phyloP scores from a whole-genome alignment of 176 grass and related monocot genomes.

The Zea mays region DNA sequence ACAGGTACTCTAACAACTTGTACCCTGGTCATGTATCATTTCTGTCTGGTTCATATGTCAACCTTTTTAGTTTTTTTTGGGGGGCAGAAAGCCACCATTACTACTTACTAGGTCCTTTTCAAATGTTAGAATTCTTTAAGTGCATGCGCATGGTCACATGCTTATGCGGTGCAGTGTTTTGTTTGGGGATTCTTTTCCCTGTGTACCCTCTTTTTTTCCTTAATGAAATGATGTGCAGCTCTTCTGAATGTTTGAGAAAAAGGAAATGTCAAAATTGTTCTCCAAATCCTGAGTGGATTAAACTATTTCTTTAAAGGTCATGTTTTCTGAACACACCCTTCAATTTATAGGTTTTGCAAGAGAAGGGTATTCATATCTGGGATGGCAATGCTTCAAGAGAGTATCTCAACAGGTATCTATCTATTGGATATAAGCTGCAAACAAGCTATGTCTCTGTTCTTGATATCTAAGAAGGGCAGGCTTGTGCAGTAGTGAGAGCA shows the following conservation, averaged over 20 bases:
- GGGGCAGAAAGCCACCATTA: not conserved
- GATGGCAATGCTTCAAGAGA: conserved; percentile 93
- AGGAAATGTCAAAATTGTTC: no score
- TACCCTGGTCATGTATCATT: not conserved
- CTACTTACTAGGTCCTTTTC: not conserved
- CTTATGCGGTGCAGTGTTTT: no score
- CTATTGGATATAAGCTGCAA: conserved; percentile 20
- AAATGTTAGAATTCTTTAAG: not conserved
- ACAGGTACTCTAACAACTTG: no score
- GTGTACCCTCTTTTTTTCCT: no score
- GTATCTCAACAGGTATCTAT: conserved; percentile 86
- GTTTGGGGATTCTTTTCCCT: no score
- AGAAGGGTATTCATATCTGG: conserved; percentile 82
- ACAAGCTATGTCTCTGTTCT: not conserved
- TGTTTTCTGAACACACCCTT: not conserved
- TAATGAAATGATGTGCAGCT: no score
- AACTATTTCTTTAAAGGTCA: not conserved
- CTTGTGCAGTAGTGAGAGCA: no score
- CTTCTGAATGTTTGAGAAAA: no score
- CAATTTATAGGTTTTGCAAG: conserved; percentile 66
- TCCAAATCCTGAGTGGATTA: not conserved
- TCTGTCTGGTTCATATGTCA: not conserved
- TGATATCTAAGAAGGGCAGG: no score
- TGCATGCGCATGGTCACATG: no score
- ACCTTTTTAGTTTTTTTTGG: not conserved